Conservation (phyloP, 352 stramenopile genomes). For the Globisporangium splendens region DNA sequence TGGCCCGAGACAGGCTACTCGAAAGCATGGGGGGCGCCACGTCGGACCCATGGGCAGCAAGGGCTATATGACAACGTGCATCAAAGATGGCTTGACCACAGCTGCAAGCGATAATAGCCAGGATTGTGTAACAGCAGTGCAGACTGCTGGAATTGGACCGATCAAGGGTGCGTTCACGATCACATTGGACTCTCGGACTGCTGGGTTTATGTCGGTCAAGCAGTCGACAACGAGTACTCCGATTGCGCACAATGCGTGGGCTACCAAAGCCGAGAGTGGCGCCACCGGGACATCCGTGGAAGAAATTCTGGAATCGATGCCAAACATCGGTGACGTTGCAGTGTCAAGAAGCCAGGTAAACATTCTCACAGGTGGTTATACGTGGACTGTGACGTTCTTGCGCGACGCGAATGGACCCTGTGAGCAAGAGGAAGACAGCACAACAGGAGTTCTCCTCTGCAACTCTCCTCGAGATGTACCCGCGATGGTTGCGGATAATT, state of each 20-base stretch:
- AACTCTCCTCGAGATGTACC: slow-evolving; percentile 93
- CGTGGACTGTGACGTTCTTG: slow-evolving; percentile 95
- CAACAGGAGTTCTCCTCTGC: slow-evolving; percentile 63
- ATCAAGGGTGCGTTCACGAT: slow-evolving; percentile 92
- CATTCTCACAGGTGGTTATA: slow-evolving; percentile 88
- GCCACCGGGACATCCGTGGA: slow-evolving; percentile 91
- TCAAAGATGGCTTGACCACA: slow-evolving; percentile 63
- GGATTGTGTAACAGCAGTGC: slow-evolving; percentile 27
- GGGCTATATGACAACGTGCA: slow-evolving; percentile 40
- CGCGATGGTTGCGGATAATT: slow-evolving; percentile 46
- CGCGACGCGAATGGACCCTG: slow-evolving; percentile 71
- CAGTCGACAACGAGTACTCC: slow-evolving; percentile 52
- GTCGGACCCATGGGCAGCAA: slow-evolving; percentile 82
- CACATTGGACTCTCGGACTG: slow-evolving; percentile 75
- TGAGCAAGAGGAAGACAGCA: slow-evolving; percentile 54
- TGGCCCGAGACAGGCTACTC: slow-evolving; percentile 92
- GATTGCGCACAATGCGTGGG: slow-evolving; percentile 93
- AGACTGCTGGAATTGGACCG: slow-evolving; percentile 58
- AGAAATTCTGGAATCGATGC: slow-evolving; percentile 93
- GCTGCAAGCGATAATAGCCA: slow-evolving; percentile 56
- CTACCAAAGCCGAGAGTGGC: slow-evolving; percentile 83
- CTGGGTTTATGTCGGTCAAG: slow-evolving; percentile 68
- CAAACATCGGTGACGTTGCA: slow-evolving; percentile 92
- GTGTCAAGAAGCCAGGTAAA: slow-evolving; percentile 89
- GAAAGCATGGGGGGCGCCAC: slow-evolving; percentile 96